phyloP scores from a whole-genome alignment of 179 eudicot species.

The Beta corolliflora region DNA sequence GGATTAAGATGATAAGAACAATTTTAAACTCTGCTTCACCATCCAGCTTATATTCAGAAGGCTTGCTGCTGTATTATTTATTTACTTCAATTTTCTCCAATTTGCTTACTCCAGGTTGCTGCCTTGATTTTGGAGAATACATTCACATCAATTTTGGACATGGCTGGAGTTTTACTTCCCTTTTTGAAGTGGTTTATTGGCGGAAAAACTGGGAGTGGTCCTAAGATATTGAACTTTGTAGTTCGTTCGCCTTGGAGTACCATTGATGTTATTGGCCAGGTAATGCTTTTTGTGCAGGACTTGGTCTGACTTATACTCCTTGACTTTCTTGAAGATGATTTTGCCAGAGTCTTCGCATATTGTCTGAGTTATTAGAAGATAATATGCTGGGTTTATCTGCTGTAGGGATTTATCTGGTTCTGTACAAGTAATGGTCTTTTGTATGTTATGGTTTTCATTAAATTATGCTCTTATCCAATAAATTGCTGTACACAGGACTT shows the following conservation, averaged over 20 bases:
- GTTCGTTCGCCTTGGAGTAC: constrained; percentile 95
- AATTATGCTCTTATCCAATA: neutral
- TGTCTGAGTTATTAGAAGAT: neutral
- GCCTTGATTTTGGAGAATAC: constrained; percentile 83
- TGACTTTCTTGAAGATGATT: neutral
- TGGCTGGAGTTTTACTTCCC: constrained; percentile 96
- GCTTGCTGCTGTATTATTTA: neutral
- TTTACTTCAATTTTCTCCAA: neutral
- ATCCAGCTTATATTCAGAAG: neutral
- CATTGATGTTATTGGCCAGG: constrained; percentile 80
- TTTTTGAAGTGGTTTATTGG: constrained; percentile 92
- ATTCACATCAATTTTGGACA: constrained; percentile 87
- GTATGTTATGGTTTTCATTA: neutral
- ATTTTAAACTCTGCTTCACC: neutral
- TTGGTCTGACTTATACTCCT: neutral
- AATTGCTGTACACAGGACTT: neutral
- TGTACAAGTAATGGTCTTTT: neutral
- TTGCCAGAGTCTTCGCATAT: neutral
- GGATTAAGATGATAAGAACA: neutral
- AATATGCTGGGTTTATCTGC: neutral
- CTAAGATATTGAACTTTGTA: constrained; percentile 61
- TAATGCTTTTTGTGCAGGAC: constrained; percentile 28
- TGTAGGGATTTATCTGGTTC: neutral
- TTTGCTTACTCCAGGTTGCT: constrained; percentile 54
- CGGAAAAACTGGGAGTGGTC: constrained; percentile 62